These are phyloP conservation scores for Pichia rugopelliculosa DNA, from an alignment of 805 yeast genomes.

Conservation along the genomic window DNA sequence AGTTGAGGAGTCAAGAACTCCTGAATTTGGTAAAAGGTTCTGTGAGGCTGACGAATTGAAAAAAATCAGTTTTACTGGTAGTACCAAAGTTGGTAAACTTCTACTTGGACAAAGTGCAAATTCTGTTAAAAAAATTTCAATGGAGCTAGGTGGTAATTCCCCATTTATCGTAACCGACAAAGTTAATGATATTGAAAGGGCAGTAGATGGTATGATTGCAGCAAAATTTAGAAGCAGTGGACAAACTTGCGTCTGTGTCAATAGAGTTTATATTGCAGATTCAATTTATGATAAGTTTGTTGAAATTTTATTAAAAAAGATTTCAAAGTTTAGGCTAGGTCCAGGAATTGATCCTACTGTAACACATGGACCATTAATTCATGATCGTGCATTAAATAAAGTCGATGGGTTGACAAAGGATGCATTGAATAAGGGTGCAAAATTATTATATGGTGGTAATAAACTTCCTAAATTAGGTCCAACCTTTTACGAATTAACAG, in stretches of 20 bases:
- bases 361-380: conserved; percentile 72
- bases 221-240: conserved; percentile 70
- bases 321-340: conserved; percentile 46
- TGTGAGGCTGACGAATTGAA: conserved; percentile 47
- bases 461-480: conserved; percentile 53
- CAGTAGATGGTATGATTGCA: conserved; percentile 52
- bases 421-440: conserved; percentile 57
- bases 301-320: conserved; percentile 28
- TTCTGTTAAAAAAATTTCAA: conserved; percentile 59
- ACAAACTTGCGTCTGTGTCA: conserved; percentile 76
- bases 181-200: conserved; percentile 51
- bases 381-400: conserved; percentile 48
- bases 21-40: conserved; percentile 48
- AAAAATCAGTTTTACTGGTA: conserved; percentile 73
- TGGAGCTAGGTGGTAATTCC: conserved; percentile 79
- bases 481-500: conserved; percentile 58
- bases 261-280: conserved; percentile 58
- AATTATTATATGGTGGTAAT: conserved; percentile 51
- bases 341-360: conserved; percentile 48
- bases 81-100: conserved; percentile 63
- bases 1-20: conserved; percentile 31
- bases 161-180: conserved; percentile 71
- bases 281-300: conserved; percentile 53
- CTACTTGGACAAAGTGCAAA: conserved; percentile 52
- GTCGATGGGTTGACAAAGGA: conserved; percentile 54